Conservation (phyloP, 2,329 filamentous ascomycete species). For the Colletotrichum agaves region DNA sequence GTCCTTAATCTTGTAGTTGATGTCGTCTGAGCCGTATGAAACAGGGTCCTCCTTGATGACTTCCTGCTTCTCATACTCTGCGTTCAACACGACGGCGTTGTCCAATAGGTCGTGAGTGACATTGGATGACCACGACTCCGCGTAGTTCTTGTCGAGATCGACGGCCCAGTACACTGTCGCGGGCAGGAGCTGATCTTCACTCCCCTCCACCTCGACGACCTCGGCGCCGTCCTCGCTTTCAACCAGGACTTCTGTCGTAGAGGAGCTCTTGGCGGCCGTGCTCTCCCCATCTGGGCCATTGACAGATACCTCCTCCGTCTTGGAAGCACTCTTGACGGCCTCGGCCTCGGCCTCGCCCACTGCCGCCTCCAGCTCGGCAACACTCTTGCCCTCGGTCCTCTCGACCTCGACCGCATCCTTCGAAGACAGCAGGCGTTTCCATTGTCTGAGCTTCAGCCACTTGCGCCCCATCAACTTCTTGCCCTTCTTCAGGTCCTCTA, state of each 20-base stretch:
- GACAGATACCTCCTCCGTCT: too few species aligned
- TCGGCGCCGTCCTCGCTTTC: too few species aligned
- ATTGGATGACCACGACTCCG: constrained; percentile 61
- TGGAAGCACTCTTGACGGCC: too few species aligned
- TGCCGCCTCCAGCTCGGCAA: too few species aligned
- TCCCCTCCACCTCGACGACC: too few species aligned
- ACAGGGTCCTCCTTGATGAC: not conserved
- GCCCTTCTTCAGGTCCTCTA: constrained; percentile 26
- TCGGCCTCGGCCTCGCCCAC: too few species aligned
- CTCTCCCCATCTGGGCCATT: too few species aligned
- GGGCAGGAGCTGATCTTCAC: constrained; percentile 45
- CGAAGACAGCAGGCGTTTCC: constrained; percentile 49
- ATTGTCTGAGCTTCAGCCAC: constrained; percentile 4
- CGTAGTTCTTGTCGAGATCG: constrained; percentile 58
- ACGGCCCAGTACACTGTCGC: constrained; percentile 65
- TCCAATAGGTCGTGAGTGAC: constrained; percentile 60
- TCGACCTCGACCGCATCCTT: constrained; percentile 41
- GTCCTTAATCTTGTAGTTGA: constrained; percentile 27
- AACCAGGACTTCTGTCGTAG: too few species aligned
- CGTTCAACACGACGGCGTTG: constrained; percentile 16
- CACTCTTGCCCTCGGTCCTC: too few species aligned
- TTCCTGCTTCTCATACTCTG: constrained; percentile 13
- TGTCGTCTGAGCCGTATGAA: not conserved
- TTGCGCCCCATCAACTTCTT: constrained; percentile 14
- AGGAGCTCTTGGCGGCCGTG: too few species aligned